These are phyloP conservation scores for Trifolium repens DNA, from an alignment of 306 rosid genomes.

Conservation along the genomic window DNA sequence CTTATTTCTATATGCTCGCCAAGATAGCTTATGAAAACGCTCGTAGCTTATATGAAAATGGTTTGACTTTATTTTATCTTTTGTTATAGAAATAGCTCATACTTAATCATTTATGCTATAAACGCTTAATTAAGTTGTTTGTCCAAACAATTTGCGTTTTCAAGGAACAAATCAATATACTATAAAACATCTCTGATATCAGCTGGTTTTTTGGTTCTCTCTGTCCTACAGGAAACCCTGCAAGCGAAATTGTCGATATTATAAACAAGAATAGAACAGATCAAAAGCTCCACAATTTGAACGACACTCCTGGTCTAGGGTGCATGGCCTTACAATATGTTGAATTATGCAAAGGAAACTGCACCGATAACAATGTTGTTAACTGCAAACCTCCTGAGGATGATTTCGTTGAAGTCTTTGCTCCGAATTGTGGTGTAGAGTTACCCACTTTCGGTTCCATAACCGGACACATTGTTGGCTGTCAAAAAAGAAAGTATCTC, in stretches of 20 bases:
- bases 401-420: conserved; percentile 85
- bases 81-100: too few relatives aligned
- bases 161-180: too few relatives aligned
- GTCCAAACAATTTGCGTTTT: too few relatives aligned
- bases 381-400: conserved; percentile 82
- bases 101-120: too few relatives aligned
- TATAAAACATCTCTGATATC: background rate
- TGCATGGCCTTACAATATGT: conserved; percentile 93
- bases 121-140: too few relatives aligned
- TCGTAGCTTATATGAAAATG: too few relatives aligned
- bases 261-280: conserved; percentile 82
- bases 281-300: conserved; percentile 62
- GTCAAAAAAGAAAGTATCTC: conserved; percentile 66
- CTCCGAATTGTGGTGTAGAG: conserved; percentile 92
- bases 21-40: too few relatives aligned
- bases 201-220: conserved; percentile 22
- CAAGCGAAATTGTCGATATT: conserved; percentile 70
- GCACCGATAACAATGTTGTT: conserved; percentile 61
- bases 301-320: conserved; percentile 83
- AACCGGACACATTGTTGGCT: conserved; percentile 71
- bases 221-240: conserved; percentile 78
- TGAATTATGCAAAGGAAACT: conserved; percentile 77
- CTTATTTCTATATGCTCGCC: too few relatives aligned
- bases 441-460: conserved; percentile 82
- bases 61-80: too few relatives aligned